A percentile compares a stretch with the other conserved stretches of the same genome.
Conservation (phyloP, 805 yeast species). For the Wickerhamomyces sydowiorum region DNA sequence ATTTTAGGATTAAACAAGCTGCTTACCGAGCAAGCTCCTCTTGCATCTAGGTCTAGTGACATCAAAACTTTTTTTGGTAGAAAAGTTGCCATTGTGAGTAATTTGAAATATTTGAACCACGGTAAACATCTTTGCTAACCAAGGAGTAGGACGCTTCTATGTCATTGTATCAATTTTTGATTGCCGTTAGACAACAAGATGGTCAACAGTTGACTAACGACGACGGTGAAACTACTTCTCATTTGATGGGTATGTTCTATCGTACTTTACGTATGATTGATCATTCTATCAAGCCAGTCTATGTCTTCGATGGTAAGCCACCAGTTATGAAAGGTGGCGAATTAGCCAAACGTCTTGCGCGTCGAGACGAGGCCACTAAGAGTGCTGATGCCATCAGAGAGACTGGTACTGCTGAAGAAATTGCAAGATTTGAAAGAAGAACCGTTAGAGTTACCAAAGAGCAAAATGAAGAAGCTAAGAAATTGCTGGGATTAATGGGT, state of each 20-base stretch:
- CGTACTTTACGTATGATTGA: conserved; percentile 86
- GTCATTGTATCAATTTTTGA: conserved; percentile 92
- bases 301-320: conserved; percentile 97
- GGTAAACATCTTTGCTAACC: too few species aligned
- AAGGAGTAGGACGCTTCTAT: conserved; percentile 81
- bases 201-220: conserved; percentile 91
- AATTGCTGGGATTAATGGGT: conserved; percentile 81
- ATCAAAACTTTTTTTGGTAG: conserved; percentile 86
- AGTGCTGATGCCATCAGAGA: conserved; percentile 72
- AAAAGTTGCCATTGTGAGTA: conserved; percentile 80
- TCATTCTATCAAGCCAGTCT: conserved; percentile 92
- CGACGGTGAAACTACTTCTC: conserved; percentile 89
- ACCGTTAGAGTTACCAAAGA: conserved; percentile 83
- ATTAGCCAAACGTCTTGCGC: conserved; percentile 73
- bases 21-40: conserved; percentile 85
- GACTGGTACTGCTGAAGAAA: conserved; percentile 72
- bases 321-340: conserved; percentile 93
- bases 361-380: conserved; percentile 79
- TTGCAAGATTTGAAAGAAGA: conserved; percentile 74
- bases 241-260: conserved; percentile 93
- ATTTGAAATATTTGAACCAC: neutral
- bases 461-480: conserved; percentile 92
- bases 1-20: conserved; percentile 72
- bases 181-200: conserved; percentile 94
- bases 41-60: conserved; percentile 69